Evolutionary conservation across 352 stramenopile genomes (phyloP), one percentile per base, ranked within the genome.

Genomic region (Pythium folliculosum): DNA sequence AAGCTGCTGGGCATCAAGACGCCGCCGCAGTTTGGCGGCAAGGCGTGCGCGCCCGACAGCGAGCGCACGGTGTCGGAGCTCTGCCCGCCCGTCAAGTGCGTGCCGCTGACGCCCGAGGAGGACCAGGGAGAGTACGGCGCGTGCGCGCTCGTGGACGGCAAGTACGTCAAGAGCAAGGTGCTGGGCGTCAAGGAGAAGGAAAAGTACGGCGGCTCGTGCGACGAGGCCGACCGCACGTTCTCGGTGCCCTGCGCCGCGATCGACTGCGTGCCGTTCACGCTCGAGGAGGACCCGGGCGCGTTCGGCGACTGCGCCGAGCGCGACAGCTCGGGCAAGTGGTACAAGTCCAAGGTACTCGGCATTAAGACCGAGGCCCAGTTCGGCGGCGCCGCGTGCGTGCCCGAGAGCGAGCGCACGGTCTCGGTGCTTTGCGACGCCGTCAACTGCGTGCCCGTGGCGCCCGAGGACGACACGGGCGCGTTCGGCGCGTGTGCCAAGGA

Each of bases 291-390:
- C 44, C 13, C 30, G 8, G 56, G 56, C 8, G 19, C 23, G 3
- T 63, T 53, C 21, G 35, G 44, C 16, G 44, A 23, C 1, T 63
- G 56, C 27, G 13, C 7, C 17, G 19, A 45, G 37, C 37, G 37
- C 19, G 21, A 60, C 35, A 17, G 14, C 35, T 47, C 52, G 17
- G 37, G 38, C 35, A 21, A 44, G 51, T 60, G 19, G 22, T 62
- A 47, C 55, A 50, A 43, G 40, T 37, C 38, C 22, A 49, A 50
- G 37, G 38, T 50, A 4, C 40, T 51, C 14, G 55, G 55, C 13
- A 50, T 62, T 21, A 35, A 49, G 17, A 62, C 12, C 22, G 21
- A 9, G 12, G 38, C 55, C 5, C 37, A 52, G 40, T 62, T 50
- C 23, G 55, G 55, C 16, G 44, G 44, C 4, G 6, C 23, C 3